A percentile compares a stretch with the other conserved stretches of the same genome.
Evolutionary conservation across 2,329 filamentous ascomycete genomes (phyloP).

Genomic region (Fusarium buharicum): DNA sequence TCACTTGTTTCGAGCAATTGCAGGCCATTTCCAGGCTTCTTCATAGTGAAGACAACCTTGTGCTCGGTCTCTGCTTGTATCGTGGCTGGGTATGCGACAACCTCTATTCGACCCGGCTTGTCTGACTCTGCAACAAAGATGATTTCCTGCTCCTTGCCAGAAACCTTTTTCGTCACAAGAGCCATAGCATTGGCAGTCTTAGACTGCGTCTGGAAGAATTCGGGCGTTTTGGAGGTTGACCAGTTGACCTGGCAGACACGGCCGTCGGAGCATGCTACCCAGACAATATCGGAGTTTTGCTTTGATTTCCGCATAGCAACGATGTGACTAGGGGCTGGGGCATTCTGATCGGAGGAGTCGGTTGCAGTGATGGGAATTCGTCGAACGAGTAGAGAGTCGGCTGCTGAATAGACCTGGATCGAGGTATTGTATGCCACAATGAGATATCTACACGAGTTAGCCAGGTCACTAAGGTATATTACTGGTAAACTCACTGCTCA

Average conservation of each 20-base stretch:
- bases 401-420: conserved; percentile 82
- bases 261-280: conserved; percentile 70
- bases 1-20: conserved; percentile 60
- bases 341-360: conserved; percentile 43
- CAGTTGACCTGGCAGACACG: conserved; percentile 68
- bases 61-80: conserved; percentile 43
- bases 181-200: conserved; percentile 59
- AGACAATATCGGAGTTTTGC: conserved; percentile 59
- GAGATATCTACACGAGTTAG: conserved; percentile 66
- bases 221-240: conserved; percentile 58
- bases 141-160: conserved; percentile 54
- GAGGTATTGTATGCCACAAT: conserved; percentile 79
- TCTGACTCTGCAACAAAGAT: conserved; percentile 60
- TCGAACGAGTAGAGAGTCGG: conserved; percentile 82
- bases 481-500: conserved; percentile 62
- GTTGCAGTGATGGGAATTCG: conserved; percentile 66
- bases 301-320: conserved; percentile 56
- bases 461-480: background rate
- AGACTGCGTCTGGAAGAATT: conserved; percentile 56
- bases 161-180: conserved; percentile 53
- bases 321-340: conserved; percentile 49
- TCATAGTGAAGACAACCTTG: conserved; percentile 53
- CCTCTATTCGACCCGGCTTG: conserved; percentile 48
- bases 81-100: conserved; percentile 59
- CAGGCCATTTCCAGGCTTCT: conserved; percentile 51